Conservation (phyloP, 495 filamentous ascomycete species). For the Podospora appendiculata region DNA sequence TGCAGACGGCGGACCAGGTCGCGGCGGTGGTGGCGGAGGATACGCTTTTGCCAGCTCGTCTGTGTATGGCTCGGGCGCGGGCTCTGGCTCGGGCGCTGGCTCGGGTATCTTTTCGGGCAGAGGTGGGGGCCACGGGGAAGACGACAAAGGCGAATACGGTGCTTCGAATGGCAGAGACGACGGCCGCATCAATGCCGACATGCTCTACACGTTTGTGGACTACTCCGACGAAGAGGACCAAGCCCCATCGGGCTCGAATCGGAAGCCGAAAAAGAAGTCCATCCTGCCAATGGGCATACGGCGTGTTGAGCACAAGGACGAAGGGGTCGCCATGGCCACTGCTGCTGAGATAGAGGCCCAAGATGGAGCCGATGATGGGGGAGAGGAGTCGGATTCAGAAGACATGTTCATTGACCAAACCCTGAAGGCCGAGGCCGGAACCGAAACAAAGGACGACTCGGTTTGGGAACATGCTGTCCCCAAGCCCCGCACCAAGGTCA, state of each 20-base stretch:
- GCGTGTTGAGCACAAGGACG: constrained; percentile 46
- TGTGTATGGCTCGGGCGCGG: constrained; percentile 22
- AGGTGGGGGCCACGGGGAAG: background rate
- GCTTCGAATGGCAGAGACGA: constrained; percentile 21
- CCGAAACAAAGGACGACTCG: constrained; percentile 19
- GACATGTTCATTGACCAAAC: constrained; percentile 30
- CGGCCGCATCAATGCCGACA: constrained; percentile 33
- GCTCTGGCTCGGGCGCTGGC: constrained; percentile 23
- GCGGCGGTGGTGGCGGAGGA: constrained; percentile 21
- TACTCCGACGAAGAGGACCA: constrained; percentile 22
- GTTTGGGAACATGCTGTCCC: constrained; percentile 24
- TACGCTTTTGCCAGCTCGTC: no score
- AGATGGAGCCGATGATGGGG: constrained; percentile 22
- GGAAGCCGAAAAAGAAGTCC: constrained; percentile 13
- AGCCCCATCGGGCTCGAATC: constrained; percentile 7
- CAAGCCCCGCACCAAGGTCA: constrained; percentile 17
- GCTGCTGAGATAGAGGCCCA: constrained; percentile 41
- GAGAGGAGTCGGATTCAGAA: constrained; percentile 34
- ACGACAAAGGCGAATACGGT: constrained; percentile 8
- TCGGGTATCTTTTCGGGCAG: constrained; percentile 1
- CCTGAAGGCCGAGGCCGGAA: constrained; percentile 1
- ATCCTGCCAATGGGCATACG: constrained; percentile 40
- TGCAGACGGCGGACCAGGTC: constrained; percentile 16
- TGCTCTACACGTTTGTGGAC: constrained; percentile 24
- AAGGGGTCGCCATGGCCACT: constrained; percentile 42